Percentiles rank a stretch among this genome's conserved stretches.
Conservation (phyloP, 306 rosid species). For the Cucumis cinereus region DNA sequence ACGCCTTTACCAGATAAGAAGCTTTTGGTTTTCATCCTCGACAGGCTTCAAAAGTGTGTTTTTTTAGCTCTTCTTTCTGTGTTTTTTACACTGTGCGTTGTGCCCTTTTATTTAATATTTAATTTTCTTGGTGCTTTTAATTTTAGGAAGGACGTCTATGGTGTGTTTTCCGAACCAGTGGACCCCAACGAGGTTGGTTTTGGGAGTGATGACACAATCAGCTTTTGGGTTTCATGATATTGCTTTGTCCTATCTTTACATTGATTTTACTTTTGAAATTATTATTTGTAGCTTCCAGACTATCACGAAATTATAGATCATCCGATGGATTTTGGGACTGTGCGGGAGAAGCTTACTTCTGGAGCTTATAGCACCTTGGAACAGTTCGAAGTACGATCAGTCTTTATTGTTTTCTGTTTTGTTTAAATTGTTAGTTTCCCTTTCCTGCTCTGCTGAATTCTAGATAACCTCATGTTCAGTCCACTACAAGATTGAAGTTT, state of each 20-base stretch:
- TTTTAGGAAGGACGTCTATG: constrained; percentile 58
- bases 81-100: constrained; percentile 14
- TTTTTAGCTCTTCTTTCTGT: constrained; percentile 15
- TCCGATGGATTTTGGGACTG: constrained; percentile 63
- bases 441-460: background rate
- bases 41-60: constrained; percentile 59
- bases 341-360: constrained; percentile 36
- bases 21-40: constrained; percentile 48
- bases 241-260: constrained; percentile 5
- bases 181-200: constrained; percentile 59
- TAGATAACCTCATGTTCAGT: background rate
- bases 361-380: constrained; percentile 43
- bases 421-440: background rate
- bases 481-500: background rate
- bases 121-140: constrained; percentile 16
- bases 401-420: background rate
- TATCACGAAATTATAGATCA: constrained; percentile 46
- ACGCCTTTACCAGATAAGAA: constrained; percentile 51
- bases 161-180: constrained; percentile 59
- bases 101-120: constrained; percentile 12
- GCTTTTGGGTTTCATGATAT: background rate
- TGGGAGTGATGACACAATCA: constrained; percentile 14
- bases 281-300: constrained; percentile 48
- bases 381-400: constrained; percentile 43
- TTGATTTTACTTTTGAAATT: background rate